A percentile compares a stretch with the other conserved stretches of the same genome.
Conservation (phyloP, 331 rosid genomes). For the Pyrus hybrid region DNA sequence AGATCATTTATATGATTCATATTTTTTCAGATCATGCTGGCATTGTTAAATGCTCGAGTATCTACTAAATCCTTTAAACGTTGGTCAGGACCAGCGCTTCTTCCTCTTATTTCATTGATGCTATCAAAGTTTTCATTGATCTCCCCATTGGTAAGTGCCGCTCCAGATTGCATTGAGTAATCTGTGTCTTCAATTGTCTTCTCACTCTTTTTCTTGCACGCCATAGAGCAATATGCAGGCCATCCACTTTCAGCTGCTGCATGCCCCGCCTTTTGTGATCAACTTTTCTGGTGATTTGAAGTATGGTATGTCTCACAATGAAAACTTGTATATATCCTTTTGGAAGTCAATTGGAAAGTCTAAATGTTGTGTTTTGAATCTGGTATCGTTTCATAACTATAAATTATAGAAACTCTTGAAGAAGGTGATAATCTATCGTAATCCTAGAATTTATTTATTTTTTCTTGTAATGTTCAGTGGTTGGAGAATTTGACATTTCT, state of each 20-base stretch:
- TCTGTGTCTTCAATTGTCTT: slow-evolving; percentile 9
- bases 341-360: neutral
- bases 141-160: slow-evolving; percentile 63
- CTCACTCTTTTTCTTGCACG: slow-evolving; percentile 25
- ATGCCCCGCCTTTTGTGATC: slow-evolving; percentile 67
- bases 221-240: slow-evolving; percentile 75
- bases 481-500: slow-evolving; percentile 46
- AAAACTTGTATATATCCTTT: neutral
- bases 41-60: slow-evolving; percentile 77
- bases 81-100: slow-evolving; percentile 66
- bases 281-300: slow-evolving; percentile 78
- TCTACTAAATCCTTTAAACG: slow-evolving; percentile 58
- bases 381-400: neutral
- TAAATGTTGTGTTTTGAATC: neutral
- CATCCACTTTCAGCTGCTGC: slow-evolving; percentile 66
- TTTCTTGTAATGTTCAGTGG: slow-evolving; percentile 33
- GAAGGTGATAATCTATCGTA: slow-evolving; percentile 5
- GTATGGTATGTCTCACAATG: slow-evolving; percentile 44
- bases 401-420: neutral
- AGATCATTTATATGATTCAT: neutral
- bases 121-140: slow-evolving; percentile 88
- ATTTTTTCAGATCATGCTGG: slow-evolving; percentile 57
- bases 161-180: neutral
- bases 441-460: slow-evolving; percentile 1
- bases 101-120: slow-evolving; percentile 77